Evolutionary conservation across 202 grass and related monocot genomes (phyloP).

Genomic region (Elaeis oleifera): DNA sequence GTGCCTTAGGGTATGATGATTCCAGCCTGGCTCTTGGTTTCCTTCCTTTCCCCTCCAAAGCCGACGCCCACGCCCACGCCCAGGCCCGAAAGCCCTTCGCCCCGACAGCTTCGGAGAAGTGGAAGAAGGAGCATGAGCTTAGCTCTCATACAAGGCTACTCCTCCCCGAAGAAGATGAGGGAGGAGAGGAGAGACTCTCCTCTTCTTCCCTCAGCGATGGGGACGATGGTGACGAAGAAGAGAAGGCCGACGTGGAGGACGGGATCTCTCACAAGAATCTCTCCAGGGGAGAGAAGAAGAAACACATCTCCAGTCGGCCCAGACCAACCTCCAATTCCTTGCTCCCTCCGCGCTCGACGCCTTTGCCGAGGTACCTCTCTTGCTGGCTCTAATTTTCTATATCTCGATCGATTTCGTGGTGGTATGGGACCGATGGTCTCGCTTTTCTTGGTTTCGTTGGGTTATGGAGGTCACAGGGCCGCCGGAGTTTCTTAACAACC

Average conservation of each 20-base stretch:
- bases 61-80: too few species aligned
- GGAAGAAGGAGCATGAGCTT: slow-evolving; percentile 54
- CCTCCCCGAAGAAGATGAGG: slow-evolving; percentile 63
- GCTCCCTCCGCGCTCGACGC: slow-evolving; percentile 68
- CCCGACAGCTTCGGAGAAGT: too few species aligned
- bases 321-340: slow-evolving; percentile 43
- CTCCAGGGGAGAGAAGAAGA: not conserved
- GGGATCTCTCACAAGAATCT: not conserved
- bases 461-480: slow-evolving; percentile 50
- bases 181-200: slow-evolving; percentile 4
- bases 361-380: slow-evolving; percentile 46
- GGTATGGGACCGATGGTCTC: not conserved
- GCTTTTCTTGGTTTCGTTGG: slow-evolving; percentile 4
- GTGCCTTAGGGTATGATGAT: too few species aligned
- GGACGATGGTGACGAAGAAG: slow-evolving; percentile 26
- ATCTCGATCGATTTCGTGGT: not conserved
- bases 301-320: slow-evolving; percentile 9
- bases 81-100: too few species aligned
- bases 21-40: too few species aligned
- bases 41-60: too few species aligned
- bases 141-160: slow-evolving; percentile 70
- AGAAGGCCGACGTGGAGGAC: slow-evolving; percentile 17
- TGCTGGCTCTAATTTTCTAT: not conserved
- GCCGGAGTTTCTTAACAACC: slow-evolving; percentile 65
- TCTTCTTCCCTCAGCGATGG: slow-evolving; percentile 33